Base-by-base conservation (phyloP, 2,329 filamentous ascomycete species). In the Exophiala phaeomuriformis region DNA sequence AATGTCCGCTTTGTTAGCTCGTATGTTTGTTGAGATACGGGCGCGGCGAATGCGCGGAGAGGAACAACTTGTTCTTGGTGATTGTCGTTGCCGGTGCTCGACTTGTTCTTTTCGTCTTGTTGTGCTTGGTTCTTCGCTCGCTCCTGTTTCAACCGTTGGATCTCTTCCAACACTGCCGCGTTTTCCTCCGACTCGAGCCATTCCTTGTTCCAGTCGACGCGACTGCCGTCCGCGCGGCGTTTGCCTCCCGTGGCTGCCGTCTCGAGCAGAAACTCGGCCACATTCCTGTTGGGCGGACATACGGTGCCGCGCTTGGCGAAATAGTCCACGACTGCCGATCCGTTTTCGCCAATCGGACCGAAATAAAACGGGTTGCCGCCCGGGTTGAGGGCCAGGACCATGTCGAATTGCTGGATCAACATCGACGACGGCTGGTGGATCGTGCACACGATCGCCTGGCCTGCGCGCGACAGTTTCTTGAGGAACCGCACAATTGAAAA, bases 291-390 rank as follows among this genome's bases (percentile, higher is more conserved):
- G 31, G 12, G n/a, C 12, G 82, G 83, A 66, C 86, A 90, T 32
- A 75, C 66, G 36, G 81, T 84, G 47, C 86, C 83, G 61, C 87
- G 81, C 47, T 80, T 77, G 66, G 88, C 85, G 62, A 93, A 93
- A 71, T 93, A 93, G 9, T 74, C 73, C 1, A 81, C 85, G 64
- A 93, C 72, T 2, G 74, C 79, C 63, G 30, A 59, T 71, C 68
- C 3, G 67, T 66, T 2, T 71, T 71, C 88, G 90, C 31, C 96
- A 53, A 91, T 84, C 2, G 87, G 81, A 86, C 83, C 88, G 64
- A 89, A 90, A 73, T 91, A 93, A 43, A 90, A 85, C 1, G 85
- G 88, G 65, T 76, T 79, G 50, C 88, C 88, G 53, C 87, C 86
- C 65, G 80, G 83, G 28, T 83, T 83, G 8, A 91, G 74, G 73